These are phyloP conservation scores for Aspergillus mulundensis DNA, from an alignment of 495 filamentous ascomycete species.

Conservation along the genomic window DNA sequence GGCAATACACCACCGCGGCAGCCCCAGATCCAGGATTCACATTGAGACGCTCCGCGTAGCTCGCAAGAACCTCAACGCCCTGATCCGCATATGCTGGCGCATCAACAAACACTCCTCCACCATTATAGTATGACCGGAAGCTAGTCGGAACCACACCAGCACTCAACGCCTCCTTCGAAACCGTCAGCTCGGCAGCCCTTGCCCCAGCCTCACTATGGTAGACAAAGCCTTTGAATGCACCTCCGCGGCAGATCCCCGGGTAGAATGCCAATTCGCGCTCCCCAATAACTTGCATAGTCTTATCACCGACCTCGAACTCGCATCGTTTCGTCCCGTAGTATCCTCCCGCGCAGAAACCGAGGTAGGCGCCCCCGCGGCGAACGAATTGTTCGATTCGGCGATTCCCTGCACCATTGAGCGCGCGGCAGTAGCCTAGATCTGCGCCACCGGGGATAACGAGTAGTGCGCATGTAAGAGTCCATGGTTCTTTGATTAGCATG, in stretches of 20 bases:
- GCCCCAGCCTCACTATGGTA: constrained; percentile 89
- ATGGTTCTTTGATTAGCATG: constrained; percentile 85
- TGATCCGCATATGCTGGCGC: constrained; percentile 55
- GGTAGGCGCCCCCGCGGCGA: constrained; percentile 74
- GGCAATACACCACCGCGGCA: constrained; percentile 84
- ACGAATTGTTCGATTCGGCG: constrained; percentile 78
- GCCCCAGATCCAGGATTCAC: constrained; percentile 66
- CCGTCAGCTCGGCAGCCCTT: constrained; percentile 62
- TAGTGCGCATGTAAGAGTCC: constrained; percentile 79
- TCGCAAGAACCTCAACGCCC: constrained; percentile 78
- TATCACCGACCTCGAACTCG: constrained; percentile 87
- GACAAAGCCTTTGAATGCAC: constrained; percentile 85
- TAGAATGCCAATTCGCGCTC: constrained; percentile 84
- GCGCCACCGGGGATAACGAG: constrained; percentile 94
- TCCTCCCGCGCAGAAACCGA: constrained; percentile 91
- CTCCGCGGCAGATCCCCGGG: constrained; percentile 77
- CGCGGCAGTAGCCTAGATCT: constrained; percentile 85
- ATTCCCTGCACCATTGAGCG: constrained; percentile 85
- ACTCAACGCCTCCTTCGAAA: constrained; percentile 58
- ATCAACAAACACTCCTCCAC: constrained; percentile 92
- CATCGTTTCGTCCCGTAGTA: constrained; percentile 81
- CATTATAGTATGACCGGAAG: constrained; percentile 87
- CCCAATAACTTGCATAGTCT: constrained; percentile 78
- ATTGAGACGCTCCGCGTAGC: constrained; percentile 69
- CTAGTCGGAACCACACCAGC: constrained; percentile 51